A percentile compares a stretch with the other conserved stretches of the same genome.
phyloP scores from a whole-genome alignment of 1,284 basidiomycete genomes.

The Rhodotorula sp. region DNA sequence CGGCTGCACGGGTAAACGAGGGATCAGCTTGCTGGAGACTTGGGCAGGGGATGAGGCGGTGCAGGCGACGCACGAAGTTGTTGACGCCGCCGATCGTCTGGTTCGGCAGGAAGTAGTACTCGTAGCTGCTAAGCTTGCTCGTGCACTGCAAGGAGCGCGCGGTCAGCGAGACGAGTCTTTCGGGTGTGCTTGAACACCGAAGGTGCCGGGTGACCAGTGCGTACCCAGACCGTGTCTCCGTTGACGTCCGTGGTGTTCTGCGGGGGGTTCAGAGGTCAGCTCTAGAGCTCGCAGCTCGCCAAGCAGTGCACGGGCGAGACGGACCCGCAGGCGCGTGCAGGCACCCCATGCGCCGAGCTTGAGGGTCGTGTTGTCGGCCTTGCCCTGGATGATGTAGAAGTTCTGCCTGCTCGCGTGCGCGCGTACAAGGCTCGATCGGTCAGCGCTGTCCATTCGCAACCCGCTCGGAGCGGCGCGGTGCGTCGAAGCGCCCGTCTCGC shows the following conservation, averaged over 20 bases:
- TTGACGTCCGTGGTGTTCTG: constrained; percentile 36
- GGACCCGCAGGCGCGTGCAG: constrained; percentile 32
- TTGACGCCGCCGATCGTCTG: constrained; percentile 24
- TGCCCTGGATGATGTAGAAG: constrained; percentile 37
- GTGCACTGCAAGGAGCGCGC: constrained; percentile 26
- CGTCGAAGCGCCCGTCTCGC: too few species aligned
- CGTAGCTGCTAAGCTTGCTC: constrained; percentile 12
- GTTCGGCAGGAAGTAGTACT: constrained; percentile 38
- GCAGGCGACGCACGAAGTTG: constrained; percentile 32
- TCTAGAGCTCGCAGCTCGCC: neutral
- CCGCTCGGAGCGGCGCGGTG: too few species aligned
- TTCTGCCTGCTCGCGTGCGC: constrained; percentile 31
- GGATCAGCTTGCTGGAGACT: too few species aligned
- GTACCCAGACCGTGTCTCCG: constrained; percentile 26
- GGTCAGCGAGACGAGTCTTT: neutral
- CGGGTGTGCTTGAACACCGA: neutral
- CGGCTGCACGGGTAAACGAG: too few species aligned
- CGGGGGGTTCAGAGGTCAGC: neutral
- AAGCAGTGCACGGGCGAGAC: neutral
- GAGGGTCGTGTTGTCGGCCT: constrained; percentile 33
- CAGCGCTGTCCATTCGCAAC: neutral
- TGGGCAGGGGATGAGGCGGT: neutral
- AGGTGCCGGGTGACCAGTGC: neutral
- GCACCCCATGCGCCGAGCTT: constrained; percentile 41
- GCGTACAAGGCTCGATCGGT: neutral